Evolutionary conservation across 1,284 basidiomycete species (phyloP).

Genomic region (Puccinia triticina): DNA sequence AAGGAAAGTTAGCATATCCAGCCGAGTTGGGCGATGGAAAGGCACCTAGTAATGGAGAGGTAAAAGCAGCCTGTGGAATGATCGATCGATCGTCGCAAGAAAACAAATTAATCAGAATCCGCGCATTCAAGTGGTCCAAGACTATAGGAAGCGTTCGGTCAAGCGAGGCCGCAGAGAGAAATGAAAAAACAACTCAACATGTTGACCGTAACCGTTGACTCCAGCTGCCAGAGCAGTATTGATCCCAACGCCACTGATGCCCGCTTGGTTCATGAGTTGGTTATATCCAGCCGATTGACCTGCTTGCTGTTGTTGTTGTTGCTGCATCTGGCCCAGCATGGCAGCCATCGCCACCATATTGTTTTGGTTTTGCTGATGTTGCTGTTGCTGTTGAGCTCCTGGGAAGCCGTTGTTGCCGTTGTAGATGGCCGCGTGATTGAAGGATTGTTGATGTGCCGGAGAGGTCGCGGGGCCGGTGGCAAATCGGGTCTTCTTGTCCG

Average conservation of each 20-base stretch:
- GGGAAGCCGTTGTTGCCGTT: conserved; percentile 50
- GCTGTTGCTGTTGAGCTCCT: conserved; percentile 41
- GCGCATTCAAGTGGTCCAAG: not conserved
- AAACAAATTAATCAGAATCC: not conserved
- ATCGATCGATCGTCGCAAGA: not conserved
- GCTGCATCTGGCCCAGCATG: conserved; percentile 45
- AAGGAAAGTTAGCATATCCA: conserved; percentile 53
- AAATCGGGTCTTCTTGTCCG: conserved; percentile 48
- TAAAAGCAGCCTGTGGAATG: conserved; percentile 40
- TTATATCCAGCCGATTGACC: conserved; percentile 44
- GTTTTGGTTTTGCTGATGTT: conserved; percentile 33
- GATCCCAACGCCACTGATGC: conserved; percentile 44
- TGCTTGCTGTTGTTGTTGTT: conserved; percentile 51
- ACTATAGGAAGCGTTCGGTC: not conserved
- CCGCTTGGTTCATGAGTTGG: conserved; percentile 43
- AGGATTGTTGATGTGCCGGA: conserved; percentile 30
- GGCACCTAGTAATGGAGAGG: conserved; percentile 50
- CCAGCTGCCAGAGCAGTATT: conserved; percentile 40
- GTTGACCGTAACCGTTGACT: conserved; percentile 46
- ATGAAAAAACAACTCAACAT: conserved; percentile 31
- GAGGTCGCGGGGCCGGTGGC: conserved; percentile 37
- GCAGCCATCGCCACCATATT: conserved; percentile 51
- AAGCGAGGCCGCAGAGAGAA: not conserved
- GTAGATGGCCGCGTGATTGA: conserved; percentile 44
- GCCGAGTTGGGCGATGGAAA: conserved; percentile 53